Percentiles rank a stretch among this genome's conserved stretches.
Evolutionary conservation across 306 rosid species (phyloP).

Genomic region (Prunus salicina): DNA sequence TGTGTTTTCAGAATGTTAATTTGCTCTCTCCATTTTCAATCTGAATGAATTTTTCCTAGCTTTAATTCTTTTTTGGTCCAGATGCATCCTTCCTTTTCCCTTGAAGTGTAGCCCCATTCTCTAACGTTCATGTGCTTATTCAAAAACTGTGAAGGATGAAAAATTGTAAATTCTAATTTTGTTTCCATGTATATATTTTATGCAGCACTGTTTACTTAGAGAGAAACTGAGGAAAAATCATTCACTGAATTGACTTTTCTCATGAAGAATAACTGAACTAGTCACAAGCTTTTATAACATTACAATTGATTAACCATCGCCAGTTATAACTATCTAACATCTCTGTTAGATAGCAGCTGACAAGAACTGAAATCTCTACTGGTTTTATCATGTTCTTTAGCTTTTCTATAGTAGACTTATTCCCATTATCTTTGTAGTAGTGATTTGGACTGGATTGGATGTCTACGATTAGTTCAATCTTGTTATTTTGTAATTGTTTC

Average conservation of each 20-base stretch:
- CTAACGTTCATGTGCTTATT: background rate
- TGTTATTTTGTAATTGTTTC: too few species aligned
- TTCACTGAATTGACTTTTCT: background rate
- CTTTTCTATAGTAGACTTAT: too few species aligned
- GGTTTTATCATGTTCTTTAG: too few species aligned
- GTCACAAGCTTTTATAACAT: too few species aligned
- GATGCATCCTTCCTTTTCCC: background rate
- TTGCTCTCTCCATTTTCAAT: background rate
- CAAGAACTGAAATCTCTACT: too few species aligned
- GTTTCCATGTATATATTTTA: background rate
- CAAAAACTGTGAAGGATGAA: background rate
- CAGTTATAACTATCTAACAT: too few species aligned
- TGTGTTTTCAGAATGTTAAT: background rate
- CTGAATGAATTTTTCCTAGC: slow-evolving; percentile 9
- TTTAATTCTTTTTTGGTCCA: background rate
- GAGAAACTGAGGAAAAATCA: background rate
- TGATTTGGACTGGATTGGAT: too few species aligned
- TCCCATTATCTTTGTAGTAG: too few species aligned
- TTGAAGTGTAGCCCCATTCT: background rate
- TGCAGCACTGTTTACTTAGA: background rate
- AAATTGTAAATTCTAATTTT: background rate
- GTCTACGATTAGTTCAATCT: too few species aligned
- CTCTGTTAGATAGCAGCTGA: too few species aligned
- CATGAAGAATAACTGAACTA: too few species aligned
- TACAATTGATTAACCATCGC: too few species aligned